Base-by-base conservation (phyloP, 2,329 filamentous ascomycete species). In the Sporothrix euskadiensis region DNA sequence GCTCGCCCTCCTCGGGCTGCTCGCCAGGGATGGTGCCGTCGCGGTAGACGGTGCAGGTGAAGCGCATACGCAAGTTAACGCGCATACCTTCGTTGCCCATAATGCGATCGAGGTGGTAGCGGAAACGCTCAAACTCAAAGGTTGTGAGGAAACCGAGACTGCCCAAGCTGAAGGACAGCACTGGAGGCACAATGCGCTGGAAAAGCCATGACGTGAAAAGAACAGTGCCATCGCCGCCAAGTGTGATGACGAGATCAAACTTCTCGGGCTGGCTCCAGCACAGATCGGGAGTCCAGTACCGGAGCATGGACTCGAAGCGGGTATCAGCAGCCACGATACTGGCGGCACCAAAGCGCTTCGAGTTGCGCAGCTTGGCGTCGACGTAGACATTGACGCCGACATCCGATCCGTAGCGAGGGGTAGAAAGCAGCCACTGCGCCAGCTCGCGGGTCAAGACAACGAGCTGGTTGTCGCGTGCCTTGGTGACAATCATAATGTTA, bases 401-500 rank as follows among this genome's bases (percentile, higher is more conserved):
- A 75, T 96, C 91, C 71, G 89, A 94, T 59, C 94, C 94, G 80
- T 99, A 97, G 66, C 96, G 90, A 14, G 96, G 94, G 2, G 94
- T 98, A 75, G 88, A 88, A 74, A 99, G 88, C 47, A 99, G 86
- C 94, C 95, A 99, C 77, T 91, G 89, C 12, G 95, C 87, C 74
- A 99, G 85, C 81, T 99, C 94, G 74, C 93, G 89, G 1, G 96
- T 99, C 77, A 98, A 86, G 77, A 92, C 89, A 47, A 99, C 95
- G 19, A 99, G 87, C 77, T 93, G 90, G 80, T 99, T 98, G 83
- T 99, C 96, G 76, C 96, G 90, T 30, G 96, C 96, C 83, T 98
- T 99, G 75, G 96, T 99, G 76, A 99, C 93, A 79, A 99, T 97
- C 96, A 99, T 98, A 79, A 99, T 89, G 81, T 94, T 98, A 79